Evolutionary conservation across 495 filamentous ascomycete genomes (phyloP), one percentile per base, ranked within the genome.

Genomic region (Amorphotheca resinae): DNA sequence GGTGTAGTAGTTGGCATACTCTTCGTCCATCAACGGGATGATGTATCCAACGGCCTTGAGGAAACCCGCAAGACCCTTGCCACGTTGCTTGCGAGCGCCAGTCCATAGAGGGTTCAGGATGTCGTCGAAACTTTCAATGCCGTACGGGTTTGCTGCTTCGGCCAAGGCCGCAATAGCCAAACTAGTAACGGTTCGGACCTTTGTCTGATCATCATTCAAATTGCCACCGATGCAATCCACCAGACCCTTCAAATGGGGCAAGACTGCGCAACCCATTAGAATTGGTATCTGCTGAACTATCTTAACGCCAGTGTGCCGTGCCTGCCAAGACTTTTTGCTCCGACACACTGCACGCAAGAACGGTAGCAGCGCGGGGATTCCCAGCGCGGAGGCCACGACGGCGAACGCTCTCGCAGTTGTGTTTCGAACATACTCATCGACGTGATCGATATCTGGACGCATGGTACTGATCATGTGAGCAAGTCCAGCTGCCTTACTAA

Each of bases 251-350:
- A 99, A 73, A 58, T 99, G 89, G 25, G 91, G 93, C 21, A 99
- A 69, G 48, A 96, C 87, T 22, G 93, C 93, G 58, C 91, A 96
- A 23, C 93, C 93, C 88, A 99, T 95, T 11, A 96, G 64, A 55
- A 99, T 99, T n/a, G 93, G 88, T 52, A 99, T 95, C 61, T 99
- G 93, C 56, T 99, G 93, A 20, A 96, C 81, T 51, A 99, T 95
- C 68, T 96, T 96, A 37, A 96, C 93, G 62, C 93, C 93, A n/a
- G 93, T 99, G 59, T 99, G 93, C 47, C 93, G 70, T 42, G 93
- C 93, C 59, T 96, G 87, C 93, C 93, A 99, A 31, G 91, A 96
- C 59, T 95, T 96, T 63, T 96, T 96, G 64, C 86, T 93, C 53
- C 87, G 77, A 58, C 89, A 96, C 9, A 96, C 91, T 38, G 93